Evolutionary conservation across 139 green algal genomes (phyloP).

Genomic region (Diplosphaera chodatii): DNA sequence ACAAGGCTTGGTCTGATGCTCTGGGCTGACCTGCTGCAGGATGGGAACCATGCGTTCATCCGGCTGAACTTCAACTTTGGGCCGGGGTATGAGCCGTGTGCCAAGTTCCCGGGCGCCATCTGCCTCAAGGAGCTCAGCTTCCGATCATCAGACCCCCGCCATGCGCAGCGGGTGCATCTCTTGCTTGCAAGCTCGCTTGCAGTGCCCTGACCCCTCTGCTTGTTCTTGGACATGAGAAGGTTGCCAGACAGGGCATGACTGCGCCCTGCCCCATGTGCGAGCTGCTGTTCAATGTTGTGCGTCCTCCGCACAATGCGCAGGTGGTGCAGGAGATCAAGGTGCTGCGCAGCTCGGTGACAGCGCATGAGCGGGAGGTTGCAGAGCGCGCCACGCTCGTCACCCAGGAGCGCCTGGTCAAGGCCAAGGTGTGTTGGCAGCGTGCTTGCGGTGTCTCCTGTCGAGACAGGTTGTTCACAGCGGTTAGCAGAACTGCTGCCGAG

Average conservation of each 20-base stretch:
- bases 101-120: slow-evolving; percentile 55
- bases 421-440: too few relatives aligned
- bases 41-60: slow-evolving; percentile 73
- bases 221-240: too few relatives aligned
- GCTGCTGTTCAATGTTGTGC: too few relatives aligned
- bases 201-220: too few relatives aligned
- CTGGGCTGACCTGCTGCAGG: too few relatives aligned
- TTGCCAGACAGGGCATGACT: too few relatives aligned
- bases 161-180: slow-evolving; percentile 51
- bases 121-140: slow-evolving; percentile 96
- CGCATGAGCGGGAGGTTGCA: slow-evolving; percentile 84
- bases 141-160: slow-evolving; percentile 59
- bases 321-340: slow-evolving; percentile 91
- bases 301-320: too few relatives aligned
- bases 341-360: slow-evolving; percentile 62
- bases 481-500: too few relatives aligned
- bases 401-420: slow-evolving; percentile 85
- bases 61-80: slow-evolving; percentile 93
- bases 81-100: slow-evolving; percentile 60
- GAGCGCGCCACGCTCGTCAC: slow-evolving; percentile 91
- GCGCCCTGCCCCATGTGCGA: too few relatives aligned
- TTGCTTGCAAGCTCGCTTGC: too few relatives aligned
- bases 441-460: too few relatives aligned
- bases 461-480: too few relatives aligned
- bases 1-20: not conserved